These are phyloP conservation scores for Solanum peruvianum DNA, from an alignment of 257 asterid species.

Conservation along the genomic window DNA sequence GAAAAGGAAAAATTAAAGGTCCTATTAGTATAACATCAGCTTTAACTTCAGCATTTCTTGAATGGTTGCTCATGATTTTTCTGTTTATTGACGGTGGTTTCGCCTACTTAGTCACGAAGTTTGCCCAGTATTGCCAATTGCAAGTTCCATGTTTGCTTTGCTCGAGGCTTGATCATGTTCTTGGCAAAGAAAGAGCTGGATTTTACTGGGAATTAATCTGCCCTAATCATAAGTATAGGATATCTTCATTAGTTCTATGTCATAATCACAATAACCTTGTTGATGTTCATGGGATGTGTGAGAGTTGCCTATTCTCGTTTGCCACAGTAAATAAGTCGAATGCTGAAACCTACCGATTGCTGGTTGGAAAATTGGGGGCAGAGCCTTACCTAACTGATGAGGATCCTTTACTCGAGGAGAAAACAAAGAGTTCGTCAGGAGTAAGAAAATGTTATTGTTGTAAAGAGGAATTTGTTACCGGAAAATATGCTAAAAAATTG, in stretches of 20 bases:
- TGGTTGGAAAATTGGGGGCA: conserved; percentile 35
- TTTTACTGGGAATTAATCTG: conserved; percentile 65
- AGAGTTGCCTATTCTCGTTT: conserved; percentile 47
- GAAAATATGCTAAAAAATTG: conserved; percentile 10
- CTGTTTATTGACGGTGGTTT: conserved; percentile 54
- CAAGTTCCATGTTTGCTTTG: conserved; percentile 71
- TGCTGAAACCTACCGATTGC: conserved; percentile 34
- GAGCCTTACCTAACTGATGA: conserved; percentile 11
- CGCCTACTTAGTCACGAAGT: conserved; percentile 52
- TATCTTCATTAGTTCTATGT: conserved; percentile 49
- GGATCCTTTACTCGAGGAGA: conserved; percentile 9
- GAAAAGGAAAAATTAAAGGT: conserved; percentile 8
- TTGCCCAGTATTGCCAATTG: conserved; percentile 44
- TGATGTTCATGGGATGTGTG: conserved; percentile 48
- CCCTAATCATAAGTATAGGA: conserved; percentile 42
- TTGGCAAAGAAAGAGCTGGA: conserved; percentile 40
- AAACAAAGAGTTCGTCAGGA: not conserved
- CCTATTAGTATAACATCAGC: conserved; percentile 25
- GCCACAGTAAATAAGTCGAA: conserved; percentile 35
- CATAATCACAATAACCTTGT: conserved; percentile 40
- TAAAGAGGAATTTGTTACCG: conserved; percentile 26
- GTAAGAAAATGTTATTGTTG: conserved; percentile 42
- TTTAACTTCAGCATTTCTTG: conserved; percentile 59
- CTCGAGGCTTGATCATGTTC: conserved; percentile 80
- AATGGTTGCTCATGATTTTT: conserved; percentile 70